Conservation (phyloP, 345 rosid species). For the Salix suchowensis region DNA sequence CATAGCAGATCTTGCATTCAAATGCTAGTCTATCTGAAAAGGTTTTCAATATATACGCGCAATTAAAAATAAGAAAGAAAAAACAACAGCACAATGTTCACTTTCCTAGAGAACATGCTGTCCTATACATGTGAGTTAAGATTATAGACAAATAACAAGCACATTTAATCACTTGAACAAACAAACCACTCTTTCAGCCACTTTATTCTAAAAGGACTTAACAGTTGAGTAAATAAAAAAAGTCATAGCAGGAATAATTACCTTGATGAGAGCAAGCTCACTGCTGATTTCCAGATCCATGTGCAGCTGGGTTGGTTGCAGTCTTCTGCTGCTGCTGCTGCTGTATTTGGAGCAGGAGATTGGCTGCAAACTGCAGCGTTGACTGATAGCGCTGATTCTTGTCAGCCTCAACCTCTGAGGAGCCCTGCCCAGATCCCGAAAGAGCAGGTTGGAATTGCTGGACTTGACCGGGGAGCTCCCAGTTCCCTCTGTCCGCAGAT, state of each 20-base stretch:
- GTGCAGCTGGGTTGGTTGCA: slow-evolving; percentile 12
- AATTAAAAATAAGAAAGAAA: background rate
- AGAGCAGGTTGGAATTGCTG: slow-evolving; percentile 50
- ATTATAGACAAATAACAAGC: background rate
- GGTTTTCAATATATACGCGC: background rate
- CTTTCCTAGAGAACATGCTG: background rate
- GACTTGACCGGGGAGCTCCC: slow-evolving; percentile 46
- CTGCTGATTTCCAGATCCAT: slow-evolving; percentile 30
- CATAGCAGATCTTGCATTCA: background rate
- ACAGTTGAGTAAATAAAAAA: background rate
- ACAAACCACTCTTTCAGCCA: background rate
- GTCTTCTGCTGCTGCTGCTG: slow-evolving; percentile 60
- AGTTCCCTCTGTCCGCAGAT: slow-evolving; percentile 35
- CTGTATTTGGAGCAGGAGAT: slow-evolving; percentile 84
- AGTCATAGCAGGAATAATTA: slow-evolving; percentile 7
- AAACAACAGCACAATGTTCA: background rate
- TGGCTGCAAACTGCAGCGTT: slow-evolving; percentile 88
- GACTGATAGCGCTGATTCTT: slow-evolving; percentile 88
- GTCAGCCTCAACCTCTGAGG: slow-evolving; percentile 61
- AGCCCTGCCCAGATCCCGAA: slow-evolving; percentile 44
- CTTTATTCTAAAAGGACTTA: background rate
- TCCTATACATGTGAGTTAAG: background rate
- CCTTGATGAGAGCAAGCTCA: slow-evolving; percentile 17
- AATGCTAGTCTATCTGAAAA: background rate
- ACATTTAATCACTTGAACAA: background rate